phyloP scores from a whole-genome alignment of 1,139 yeast genomes.

The Scheffersomyces cryptocercus region DNA sequence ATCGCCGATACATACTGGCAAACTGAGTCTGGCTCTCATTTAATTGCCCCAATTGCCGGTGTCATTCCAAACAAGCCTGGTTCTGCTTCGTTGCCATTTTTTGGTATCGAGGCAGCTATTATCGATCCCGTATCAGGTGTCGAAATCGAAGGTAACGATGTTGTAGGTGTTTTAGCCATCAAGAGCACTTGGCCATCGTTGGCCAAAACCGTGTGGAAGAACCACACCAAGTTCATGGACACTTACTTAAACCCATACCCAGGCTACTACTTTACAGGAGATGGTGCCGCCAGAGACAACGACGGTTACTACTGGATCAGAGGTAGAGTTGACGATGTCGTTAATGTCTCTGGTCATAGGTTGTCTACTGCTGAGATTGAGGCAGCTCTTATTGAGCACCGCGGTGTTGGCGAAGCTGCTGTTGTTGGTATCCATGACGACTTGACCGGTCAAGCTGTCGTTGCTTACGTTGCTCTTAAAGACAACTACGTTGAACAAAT shows the following conservation, averaged over 20 bases:
- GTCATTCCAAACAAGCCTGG: slow-evolving; percentile 96
- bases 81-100: slow-evolving; percentile 93
- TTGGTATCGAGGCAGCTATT: slow-evolving; percentile 87
- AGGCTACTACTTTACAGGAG: slow-evolving; percentile 96
- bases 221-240: slow-evolving; percentile 87
- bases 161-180: slow-evolving; percentile 93
- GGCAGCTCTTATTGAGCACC: slow-evolving; percentile 82
- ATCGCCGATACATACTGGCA: slow-evolving; percentile 98
- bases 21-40: slow-evolving; percentile 96
- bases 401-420: slow-evolving; percentile 86
- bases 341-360: slow-evolving; percentile 96
- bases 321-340: slow-evolving; percentile 98
- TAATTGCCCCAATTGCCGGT: slow-evolving; percentile 95
- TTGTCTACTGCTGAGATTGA: slow-evolving; percentile 97
- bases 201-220: slow-evolving; percentile 95
- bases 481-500: slow-evolving; percentile 45
- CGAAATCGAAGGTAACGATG: slow-evolving; percentile 84
- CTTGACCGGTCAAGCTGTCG: slow-evolving; percentile 95
- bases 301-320: slow-evolving; percentile 98
- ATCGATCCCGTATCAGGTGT: slow-evolving; percentile 91
- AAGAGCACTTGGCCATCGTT: slow-evolving; percentile 95
- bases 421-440: slow-evolving; percentile 95
- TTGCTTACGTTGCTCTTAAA: slow-evolving; percentile 90
- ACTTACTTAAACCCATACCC: slow-evolving; percentile 96
- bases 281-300: slow-evolving; percentile 96